Conservation (phyloP, 352 stramenopile species). For the Globisporangium recalcitrans region DNA sequence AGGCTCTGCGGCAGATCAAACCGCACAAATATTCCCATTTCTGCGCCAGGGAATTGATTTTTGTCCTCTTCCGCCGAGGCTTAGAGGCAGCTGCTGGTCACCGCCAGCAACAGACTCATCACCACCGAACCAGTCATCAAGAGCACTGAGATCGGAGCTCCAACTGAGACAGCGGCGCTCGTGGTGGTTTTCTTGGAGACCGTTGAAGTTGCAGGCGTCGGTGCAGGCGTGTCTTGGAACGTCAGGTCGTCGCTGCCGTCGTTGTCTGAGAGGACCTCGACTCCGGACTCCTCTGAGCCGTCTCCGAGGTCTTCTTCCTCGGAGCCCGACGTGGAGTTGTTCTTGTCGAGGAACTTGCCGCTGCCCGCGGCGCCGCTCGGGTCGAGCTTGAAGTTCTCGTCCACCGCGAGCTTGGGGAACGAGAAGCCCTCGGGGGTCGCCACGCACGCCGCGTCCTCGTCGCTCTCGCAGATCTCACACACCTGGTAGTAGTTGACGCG, state of each 20-base stretch:
- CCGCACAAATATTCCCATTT: not conserved
- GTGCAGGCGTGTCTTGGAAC: not conserved
- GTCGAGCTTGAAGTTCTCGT: slow-evolving; percentile 15
- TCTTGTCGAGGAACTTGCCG: slow-evolving; percentile 11
- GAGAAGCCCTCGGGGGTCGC: slow-evolving; percentile 31
- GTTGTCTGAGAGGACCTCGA: not conserved
- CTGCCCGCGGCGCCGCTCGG: slow-evolving; percentile 1
- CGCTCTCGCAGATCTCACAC: slow-evolving; percentile 43
- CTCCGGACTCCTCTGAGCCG: not conserved
- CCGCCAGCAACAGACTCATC: slow-evolving; percentile 2
- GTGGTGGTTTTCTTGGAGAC: not conserved
- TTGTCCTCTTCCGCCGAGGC: not conserved
- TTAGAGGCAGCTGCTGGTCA: slow-evolving; percentile 1
- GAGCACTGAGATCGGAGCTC: not conserved
- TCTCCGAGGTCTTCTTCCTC: not conserved
- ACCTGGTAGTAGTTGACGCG: slow-evolving; percentile 59
- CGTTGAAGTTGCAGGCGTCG: not conserved
- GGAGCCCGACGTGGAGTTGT: slow-evolving; percentile 10
- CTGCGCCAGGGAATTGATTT: too few species aligned
- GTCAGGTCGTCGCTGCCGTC: slow-evolving; percentile 5
- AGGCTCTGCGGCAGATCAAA: not conserved
- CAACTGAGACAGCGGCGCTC: not conserved
- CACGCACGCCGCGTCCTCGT: slow-evolving; percentile 25
- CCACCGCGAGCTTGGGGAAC: slow-evolving; percentile 45
- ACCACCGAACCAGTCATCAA: not conserved